Evolutionary conservation across 164 flowering plant genomes (phyloP).

Genomic region (Piper betle): DNA sequence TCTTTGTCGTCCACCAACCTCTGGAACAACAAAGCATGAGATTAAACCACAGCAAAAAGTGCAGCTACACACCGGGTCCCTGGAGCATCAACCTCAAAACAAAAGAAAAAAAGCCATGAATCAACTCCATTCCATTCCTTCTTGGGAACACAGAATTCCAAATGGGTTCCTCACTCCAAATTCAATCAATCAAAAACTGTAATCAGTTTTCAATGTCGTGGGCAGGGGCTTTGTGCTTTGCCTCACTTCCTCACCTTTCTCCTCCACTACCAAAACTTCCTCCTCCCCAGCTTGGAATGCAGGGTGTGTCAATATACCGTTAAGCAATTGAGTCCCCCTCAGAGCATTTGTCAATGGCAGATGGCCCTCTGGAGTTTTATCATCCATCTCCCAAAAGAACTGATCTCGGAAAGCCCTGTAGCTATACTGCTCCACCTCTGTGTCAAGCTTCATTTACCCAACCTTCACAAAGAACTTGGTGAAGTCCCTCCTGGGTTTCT

Average conservation of each 20-base stretch:
- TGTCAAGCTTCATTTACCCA: slow-evolving; percentile 95
- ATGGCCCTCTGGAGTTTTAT: slow-evolving; percentile 73
- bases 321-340: slow-evolving; percentile 72
- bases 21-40: too few relatives aligned
- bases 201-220: too few relatives aligned
- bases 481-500: slow-evolving; percentile 46
- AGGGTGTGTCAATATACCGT: slow-evolving; percentile 46
- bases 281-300: slow-evolving; percentile 40
- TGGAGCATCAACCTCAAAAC: too few relatives aligned
- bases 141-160: too few relatives aligned
- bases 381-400: slow-evolving; percentile 69
- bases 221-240: too few relatives aligned
- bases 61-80: too few relatives aligned
- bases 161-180: too few relatives aligned
- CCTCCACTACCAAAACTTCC: slow-evolving; percentile 4
- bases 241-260: background rate
- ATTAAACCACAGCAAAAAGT: too few relatives aligned
- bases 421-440: slow-evolving; percentile 72
- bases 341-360: slow-evolving; percentile 68
- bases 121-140: too few relatives aligned
- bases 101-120: too few relatives aligned
- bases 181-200: too few relatives aligned
- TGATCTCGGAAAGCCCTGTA: slow-evolving; percentile 76
- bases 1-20: too few relatives aligned
- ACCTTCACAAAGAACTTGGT: slow-evolving; percentile 53